phyloP scores from a whole-genome alignment of 495 filamentous ascomycete species.

The Trypethelium eluteriae region DNA sequence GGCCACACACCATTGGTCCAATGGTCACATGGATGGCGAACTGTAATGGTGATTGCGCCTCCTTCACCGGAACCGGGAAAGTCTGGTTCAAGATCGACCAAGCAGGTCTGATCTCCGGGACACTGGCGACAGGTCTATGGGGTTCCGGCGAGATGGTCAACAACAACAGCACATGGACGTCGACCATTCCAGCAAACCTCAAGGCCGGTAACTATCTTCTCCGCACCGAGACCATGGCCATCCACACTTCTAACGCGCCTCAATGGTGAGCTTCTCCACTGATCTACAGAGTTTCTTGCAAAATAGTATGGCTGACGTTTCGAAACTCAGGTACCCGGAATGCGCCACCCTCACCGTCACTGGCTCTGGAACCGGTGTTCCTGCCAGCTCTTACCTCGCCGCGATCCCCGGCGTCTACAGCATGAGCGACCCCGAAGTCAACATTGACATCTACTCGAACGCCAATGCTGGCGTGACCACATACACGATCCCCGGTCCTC shows the following conservation, averaged over 20 bases:
- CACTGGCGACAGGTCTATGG: constrained; percentile 51
- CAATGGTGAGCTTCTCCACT: not conserved
- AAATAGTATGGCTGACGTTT: constrained; percentile 35
- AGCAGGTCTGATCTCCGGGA: constrained; percentile 50
- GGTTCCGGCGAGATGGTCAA: constrained; percentile 57
- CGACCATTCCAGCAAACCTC: constrained; percentile 59
- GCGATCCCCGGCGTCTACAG: constrained; percentile 11
- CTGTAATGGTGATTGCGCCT: constrained; percentile 60
- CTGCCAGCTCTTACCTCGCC: constrained; percentile 16
- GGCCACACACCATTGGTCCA: constrained; percentile 61
- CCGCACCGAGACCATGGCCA: constrained; percentile 71
- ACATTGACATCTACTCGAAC: constrained; percentile 11
- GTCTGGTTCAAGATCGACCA: constrained; percentile 72
- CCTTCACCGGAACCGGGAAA: constrained; percentile 54
- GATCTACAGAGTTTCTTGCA: not conserved
- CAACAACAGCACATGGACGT: constrained; percentile 61
- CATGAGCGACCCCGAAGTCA: constrained; percentile 11
- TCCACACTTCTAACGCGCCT: constrained; percentile 49
- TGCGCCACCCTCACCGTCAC: constrained; percentile 70
- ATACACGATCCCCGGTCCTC: not conserved
- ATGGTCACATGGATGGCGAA: constrained; percentile 69
- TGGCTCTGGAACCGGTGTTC: constrained; percentile 49
- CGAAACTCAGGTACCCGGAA: constrained; percentile 73
- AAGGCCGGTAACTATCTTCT: constrained; percentile 67
- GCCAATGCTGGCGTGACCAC: constrained; percentile 1